Conservation (phyloP, 1,139 yeast genomes). For the Candida sanyaensis region DNA sequence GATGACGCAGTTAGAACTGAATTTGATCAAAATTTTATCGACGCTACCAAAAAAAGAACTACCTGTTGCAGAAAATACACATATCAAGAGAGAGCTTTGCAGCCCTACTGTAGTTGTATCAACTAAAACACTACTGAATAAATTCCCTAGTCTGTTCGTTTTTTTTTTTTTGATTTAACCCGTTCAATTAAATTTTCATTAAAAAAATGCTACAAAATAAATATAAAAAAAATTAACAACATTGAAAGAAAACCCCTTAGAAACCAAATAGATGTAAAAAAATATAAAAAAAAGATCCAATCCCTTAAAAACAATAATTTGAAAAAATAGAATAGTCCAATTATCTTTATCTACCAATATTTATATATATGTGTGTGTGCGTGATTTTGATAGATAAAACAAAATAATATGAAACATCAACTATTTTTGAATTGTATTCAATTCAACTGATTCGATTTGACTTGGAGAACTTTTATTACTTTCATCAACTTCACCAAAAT, state of each 20-base stretch:
- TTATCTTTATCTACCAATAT: neutral
- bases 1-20: too few relatives aligned
- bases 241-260: neutral
- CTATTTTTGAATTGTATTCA: neutral
- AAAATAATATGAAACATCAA: too few relatives aligned
- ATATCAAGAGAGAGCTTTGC: too few relatives aligned
- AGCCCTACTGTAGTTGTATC: too few relatives aligned
- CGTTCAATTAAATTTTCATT: neutral
- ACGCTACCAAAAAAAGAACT: too few relatives aligned
- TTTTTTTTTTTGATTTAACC: neutral
- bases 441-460: constrained; percentile 4
- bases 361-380: neutral
- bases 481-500: constrained; percentile 9
- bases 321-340: neutral
- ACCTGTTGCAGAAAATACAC: too few relatives aligned
- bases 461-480: constrained; percentile 5
- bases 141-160: too few relatives aligned
- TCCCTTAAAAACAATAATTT: neutral
- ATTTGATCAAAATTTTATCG: too few relatives aligned
- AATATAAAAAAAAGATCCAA: neutral
- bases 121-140: too few relatives aligned
- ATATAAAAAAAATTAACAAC: neutral
- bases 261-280: neutral
- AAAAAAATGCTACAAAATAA: neutral
- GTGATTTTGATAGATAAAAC: neutral